Conservation (phyloP, 1,139 yeast genomes). For the Hyphopichia buzzinii region DNA sequence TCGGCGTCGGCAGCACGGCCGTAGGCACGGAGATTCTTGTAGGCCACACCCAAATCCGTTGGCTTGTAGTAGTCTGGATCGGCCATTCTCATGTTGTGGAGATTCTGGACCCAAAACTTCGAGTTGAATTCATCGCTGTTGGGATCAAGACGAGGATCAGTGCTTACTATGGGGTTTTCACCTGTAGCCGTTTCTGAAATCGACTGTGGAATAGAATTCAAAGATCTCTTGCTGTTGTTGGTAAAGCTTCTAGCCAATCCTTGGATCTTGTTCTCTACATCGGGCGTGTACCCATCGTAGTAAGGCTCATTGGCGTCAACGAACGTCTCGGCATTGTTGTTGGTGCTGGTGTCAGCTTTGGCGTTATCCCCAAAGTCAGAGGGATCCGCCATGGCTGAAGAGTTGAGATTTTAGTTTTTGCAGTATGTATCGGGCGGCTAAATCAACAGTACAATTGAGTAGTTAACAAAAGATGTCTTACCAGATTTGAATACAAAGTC, state of each 20-base stretch:
- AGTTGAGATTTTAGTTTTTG: too few species aligned
- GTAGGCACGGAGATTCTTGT: constrained; percentile 16
- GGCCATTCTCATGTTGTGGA: constrained; percentile 16
- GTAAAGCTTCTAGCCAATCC: constrained; percentile 35
- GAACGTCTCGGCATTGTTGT: too few species aligned
- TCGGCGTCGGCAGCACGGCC: constrained; percentile 18
- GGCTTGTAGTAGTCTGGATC: constrained; percentile 21
- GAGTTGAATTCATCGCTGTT: constrained; percentile 15
- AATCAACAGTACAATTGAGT: too few species aligned
- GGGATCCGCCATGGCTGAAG: too few species aligned
- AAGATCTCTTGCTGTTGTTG: constrained; percentile 4
- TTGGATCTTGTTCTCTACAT: constrained; percentile 23
- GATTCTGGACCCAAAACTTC: constrained; percentile 25
- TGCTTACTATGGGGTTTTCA: constrained; percentile 23
- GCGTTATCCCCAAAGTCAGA: too few species aligned
- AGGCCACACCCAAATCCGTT: constrained; percentile 17
- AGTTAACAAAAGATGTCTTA: too few species aligned
- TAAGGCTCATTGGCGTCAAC: background rate
- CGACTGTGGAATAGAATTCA: too few species aligned
- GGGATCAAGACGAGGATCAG: constrained; percentile 17
- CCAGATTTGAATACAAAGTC: too few species aligned
- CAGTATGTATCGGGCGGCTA: too few species aligned
- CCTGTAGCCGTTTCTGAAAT: constrained; percentile 28
- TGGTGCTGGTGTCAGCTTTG: too few species aligned
- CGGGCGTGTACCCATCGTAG: constrained; percentile 27